These are phyloP conservation scores for Groenewaldozyma sp. DNA, from an alignment of 1,139 yeast species.

Conservation along the genomic window DNA sequence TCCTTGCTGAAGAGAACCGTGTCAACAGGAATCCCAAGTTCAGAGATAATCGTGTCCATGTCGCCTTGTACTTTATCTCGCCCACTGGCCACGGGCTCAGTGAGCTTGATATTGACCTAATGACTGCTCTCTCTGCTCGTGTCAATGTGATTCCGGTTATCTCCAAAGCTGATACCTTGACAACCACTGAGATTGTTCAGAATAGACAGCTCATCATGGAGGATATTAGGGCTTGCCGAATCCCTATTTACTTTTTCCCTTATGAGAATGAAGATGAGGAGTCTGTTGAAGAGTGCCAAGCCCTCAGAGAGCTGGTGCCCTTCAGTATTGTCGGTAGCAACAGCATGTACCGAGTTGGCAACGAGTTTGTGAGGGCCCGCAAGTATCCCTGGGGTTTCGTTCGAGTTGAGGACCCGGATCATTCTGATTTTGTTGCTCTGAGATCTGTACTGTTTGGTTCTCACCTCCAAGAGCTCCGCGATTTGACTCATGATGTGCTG, in stretches of 20 bases:
- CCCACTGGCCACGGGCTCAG: slow-evolving; percentile 72
- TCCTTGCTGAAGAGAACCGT: slow-evolving; percentile 82
- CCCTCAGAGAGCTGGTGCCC: slow-evolving; percentile 67
- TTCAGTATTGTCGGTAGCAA: slow-evolving; percentile 74
- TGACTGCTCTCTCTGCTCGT: slow-evolving; percentile 65
- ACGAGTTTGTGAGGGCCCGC: slow-evolving; percentile 53
- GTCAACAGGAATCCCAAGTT: slow-evolving; percentile 77
- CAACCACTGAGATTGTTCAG: slow-evolving; percentile 58
- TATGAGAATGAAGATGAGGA: slow-evolving; percentile 54
- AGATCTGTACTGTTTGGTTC: slow-evolving; percentile 80
- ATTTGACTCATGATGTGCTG: slow-evolving; percentile 81
- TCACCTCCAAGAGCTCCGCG: slow-evolving; percentile 90
- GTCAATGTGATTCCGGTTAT: slow-evolving; percentile 87
- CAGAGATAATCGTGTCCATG: slow-evolving; percentile 67
- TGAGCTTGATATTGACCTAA: slow-evolving; percentile 67
- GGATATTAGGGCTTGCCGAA: slow-evolving; percentile 66
- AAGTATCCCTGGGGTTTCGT: slow-evolving; percentile 86
- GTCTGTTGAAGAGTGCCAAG: slow-evolving; percentile 71
- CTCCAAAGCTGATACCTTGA: slow-evolving; percentile 79
- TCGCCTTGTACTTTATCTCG: slow-evolving; percentile 56
- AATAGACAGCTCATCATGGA: slow-evolving; percentile 57
- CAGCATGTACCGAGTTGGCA: slow-evolving; percentile 13
- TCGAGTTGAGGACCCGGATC: slow-evolving; percentile 64
- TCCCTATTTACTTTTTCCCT: slow-evolving; percentile 80
- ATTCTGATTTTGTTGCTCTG: slow-evolving; percentile 76